Conservation (phyloP, 495 filamentous ascomycete species). For the Penicillium ochrochloron region DNA sequence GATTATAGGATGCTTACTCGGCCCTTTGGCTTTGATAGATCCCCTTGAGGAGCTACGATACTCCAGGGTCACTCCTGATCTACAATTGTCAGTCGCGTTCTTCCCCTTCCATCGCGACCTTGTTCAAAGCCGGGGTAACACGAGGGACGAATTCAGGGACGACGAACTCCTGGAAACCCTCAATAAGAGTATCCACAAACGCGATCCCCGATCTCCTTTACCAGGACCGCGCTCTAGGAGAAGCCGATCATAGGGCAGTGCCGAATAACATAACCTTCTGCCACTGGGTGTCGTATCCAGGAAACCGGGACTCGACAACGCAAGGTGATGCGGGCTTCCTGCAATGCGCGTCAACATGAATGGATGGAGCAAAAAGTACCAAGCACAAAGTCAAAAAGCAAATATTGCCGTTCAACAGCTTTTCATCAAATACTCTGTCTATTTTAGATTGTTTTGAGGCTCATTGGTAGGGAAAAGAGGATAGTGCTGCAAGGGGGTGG, state of each 20-base stretch:
- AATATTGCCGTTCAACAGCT: background rate
- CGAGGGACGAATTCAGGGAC: slow-evolving; percentile 17
- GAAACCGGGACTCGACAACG: slow-evolving; percentile 26
- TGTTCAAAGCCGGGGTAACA: slow-evolving; percentile 15
- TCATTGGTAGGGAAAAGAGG: slow-evolving; percentile 21
- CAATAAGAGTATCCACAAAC: background rate
- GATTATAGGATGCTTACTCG: background rate
- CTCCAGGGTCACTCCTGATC: background rate
- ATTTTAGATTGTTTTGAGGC: slow-evolving; percentile 1
- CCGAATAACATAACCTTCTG: slow-evolving; percentile 21
- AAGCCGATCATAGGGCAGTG: slow-evolving; percentile 10
- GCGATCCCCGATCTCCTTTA: slow-evolving; percentile 6
- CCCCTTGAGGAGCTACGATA: background rate
- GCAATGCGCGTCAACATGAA: slow-evolving; percentile 32
- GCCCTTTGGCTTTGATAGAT: background rate
- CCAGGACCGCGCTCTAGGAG: slow-evolving; percentile 5
- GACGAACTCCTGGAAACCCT: slow-evolving; percentile 11
- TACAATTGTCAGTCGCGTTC: background rate
- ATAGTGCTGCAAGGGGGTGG: slow-evolving; percentile 30
- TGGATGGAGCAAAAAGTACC: slow-evolving; percentile 1
- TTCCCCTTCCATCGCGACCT: slow-evolving; percentile 14
- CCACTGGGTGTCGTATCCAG: slow-evolving; percentile 24
- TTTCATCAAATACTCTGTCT: background rate
- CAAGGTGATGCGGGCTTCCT: slow-evolving; percentile 28
- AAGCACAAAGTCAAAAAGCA: slow-evolving; percentile 6